phyloP scores from a whole-genome alignment of 2,329 filamentous ascomycete species.

The Corniculantispora saksenae region DNA sequence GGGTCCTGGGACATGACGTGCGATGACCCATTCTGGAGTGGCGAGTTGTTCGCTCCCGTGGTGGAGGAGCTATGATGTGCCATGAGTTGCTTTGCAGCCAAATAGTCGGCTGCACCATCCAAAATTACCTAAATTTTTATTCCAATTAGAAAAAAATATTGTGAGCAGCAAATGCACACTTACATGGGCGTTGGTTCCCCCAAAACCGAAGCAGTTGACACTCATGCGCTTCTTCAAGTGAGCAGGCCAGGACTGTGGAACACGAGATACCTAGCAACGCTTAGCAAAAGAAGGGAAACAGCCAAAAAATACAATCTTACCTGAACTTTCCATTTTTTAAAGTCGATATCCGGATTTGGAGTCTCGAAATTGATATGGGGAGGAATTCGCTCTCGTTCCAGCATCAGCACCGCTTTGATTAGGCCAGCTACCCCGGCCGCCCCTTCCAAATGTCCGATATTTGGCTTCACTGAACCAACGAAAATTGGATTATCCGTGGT shows the following conservation, averaged over 20 bases:
- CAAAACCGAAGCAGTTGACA: slow-evolving; percentile 60
- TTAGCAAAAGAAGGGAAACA: slow-evolving; percentile 7
- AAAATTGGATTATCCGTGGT: slow-evolving; percentile 40
- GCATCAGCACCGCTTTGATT: slow-evolving; percentile 52
- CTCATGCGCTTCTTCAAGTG: slow-evolving; percentile 49
- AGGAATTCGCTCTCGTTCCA: slow-evolving; percentile 54
- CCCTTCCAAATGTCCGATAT: slow-evolving; percentile 56
- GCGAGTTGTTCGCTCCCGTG: background rate
- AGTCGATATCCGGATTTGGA: slow-evolving; percentile 50
- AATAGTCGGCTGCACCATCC: slow-evolving; percentile 47
- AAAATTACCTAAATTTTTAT: slow-evolving; percentile 37
- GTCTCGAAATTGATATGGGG: slow-evolving; percentile 52
- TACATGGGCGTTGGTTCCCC: slow-evolving; percentile 57
- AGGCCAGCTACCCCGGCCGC: slow-evolving; percentile 53
- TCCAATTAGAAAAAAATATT: background rate
- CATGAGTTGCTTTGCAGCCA: slow-evolving; percentile 23
- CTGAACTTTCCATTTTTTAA: slow-evolving; percentile 48
- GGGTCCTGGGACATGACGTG: background rate
- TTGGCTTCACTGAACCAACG: slow-evolving; percentile 57
- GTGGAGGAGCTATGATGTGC: slow-evolving; percentile 1
- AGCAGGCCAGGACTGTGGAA: slow-evolving; percentile 46
- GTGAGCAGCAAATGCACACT: slow-evolving; percentile 31
- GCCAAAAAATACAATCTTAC: slow-evolving; percentile 27
- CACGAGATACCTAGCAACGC: slow-evolving; percentile 38
- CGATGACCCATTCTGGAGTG: slow-evolving; percentile 10